These are phyloP conservation scores for Coniochaeta sp. DNA, from an alignment of 2,329 filamentous ascomycete genomes.

Conservation along the genomic window DNA sequence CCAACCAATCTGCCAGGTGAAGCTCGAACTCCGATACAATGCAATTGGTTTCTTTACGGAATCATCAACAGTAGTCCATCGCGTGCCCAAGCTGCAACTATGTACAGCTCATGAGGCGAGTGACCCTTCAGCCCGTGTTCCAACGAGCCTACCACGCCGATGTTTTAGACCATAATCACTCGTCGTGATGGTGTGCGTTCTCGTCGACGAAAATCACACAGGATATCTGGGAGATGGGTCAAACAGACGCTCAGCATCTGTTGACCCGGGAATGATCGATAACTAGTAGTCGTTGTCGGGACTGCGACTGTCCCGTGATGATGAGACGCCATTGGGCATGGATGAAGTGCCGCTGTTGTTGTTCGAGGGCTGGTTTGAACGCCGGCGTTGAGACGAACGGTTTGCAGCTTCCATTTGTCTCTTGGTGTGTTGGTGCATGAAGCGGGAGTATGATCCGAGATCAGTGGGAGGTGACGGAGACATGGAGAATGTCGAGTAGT, in stretches of 20 bases:
- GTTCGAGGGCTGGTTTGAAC: constrained; percentile 10
- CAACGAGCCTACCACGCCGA: background rate
- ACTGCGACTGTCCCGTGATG: constrained; percentile 7
- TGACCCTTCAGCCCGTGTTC: background rate
- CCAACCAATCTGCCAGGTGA: background rate
- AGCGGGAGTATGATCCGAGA: constrained; percentile 41
- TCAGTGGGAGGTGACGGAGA: constrained; percentile 19
- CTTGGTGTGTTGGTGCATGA: constrained; percentile 60
- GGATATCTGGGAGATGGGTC: background rate
- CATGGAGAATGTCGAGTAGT: constrained; percentile 11
- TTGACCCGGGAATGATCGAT: constrained; percentile 7
- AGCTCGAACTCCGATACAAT: background rate
- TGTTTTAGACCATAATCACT: background rate
- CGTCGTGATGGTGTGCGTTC: background rate
- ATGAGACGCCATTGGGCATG: constrained; percentile 18
- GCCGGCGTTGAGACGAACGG: constrained; percentile 32
- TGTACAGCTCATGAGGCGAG: background rate
- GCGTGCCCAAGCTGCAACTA: background rate
- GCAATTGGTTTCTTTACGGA: background rate
- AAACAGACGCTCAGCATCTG: too few relatives aligned
- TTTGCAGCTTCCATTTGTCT: constrained; percentile 55
- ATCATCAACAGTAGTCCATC: background rate
- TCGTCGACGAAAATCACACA: background rate
- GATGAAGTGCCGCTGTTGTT: constrained; percentile 11
- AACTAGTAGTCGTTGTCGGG: constrained; percentile 13